Evolutionary conservation across 2,329 filamentous ascomycete genomes (phyloP).

Genomic region (Phyllosticta citriasiana): DNA sequence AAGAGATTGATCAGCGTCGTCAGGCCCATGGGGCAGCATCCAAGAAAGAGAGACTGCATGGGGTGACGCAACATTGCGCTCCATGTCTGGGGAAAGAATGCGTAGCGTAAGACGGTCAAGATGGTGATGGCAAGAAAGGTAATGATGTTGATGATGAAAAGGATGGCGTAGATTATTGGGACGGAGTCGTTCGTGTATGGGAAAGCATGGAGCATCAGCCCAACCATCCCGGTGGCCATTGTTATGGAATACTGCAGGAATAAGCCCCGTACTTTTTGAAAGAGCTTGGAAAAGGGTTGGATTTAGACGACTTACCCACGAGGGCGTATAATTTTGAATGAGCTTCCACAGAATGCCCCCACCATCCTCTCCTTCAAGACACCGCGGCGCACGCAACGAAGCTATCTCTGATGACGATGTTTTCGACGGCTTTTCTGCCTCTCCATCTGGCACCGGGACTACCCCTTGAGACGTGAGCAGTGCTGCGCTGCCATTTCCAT

Average conservation of each 20-base stretch:
- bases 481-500: conserved; percentile 5
- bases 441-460: not conserved
- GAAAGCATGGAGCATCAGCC: conserved; percentile 51
- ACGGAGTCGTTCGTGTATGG: conserved; percentile 52
- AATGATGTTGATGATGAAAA: conserved; percentile 51
- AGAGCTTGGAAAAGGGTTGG: not conserved
- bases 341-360: conserved; percentile 11
- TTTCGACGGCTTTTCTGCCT: conserved; percentile 4
- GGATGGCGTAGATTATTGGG: conserved; percentile 47
- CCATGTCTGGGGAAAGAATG: conserved; percentile 57
- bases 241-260: conserved; percentile 21
- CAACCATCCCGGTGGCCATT: conserved; percentile 59
- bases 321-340: conserved; percentile 27
- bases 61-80: conserved; percentile 56
- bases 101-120: conserved; percentile 51
- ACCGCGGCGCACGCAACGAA: not conserved
- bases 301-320: conserved; percentile 16
- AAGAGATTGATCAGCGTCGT: conserved; percentile 59
- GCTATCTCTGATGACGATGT: conserved; percentile 1
- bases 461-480: not conserved
- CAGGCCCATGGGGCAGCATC: conserved; percentile 57
- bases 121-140: conserved; percentile 47
- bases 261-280: not conserved
- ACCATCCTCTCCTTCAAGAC: not conserved
- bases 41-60: conserved; percentile 58